Evolutionary conservation across 768 basidiomycete genomes (phyloP).

Genomic region (Serendipita sp.): DNA sequence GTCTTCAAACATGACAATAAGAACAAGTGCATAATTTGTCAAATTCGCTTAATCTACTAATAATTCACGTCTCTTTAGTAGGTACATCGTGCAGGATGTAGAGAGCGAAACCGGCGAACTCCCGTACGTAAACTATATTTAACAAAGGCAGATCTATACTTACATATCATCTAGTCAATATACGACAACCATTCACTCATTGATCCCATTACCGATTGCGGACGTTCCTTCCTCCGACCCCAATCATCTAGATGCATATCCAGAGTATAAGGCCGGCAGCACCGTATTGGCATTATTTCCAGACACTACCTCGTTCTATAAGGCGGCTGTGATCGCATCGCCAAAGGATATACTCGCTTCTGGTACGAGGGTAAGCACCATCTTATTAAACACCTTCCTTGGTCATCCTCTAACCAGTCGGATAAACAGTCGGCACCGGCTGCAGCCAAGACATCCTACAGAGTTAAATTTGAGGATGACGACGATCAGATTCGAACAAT

Average conservation of each 20-base stretch:
- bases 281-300: slow-evolving; percentile 81
- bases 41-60: background rate
- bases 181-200: slow-evolving; percentile 47
- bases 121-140: background rate
- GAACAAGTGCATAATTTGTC: background rate
- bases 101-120: slow-evolving; percentile 54
- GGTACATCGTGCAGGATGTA: slow-evolving; percentile 75
- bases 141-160: background rate
- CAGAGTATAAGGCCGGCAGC: slow-evolving; percentile 51
- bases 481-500: slow-evolving; percentile 69
- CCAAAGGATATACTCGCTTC: slow-evolving; percentile 29
- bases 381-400: slow-evolving; percentile 15
- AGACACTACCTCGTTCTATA: slow-evolving; percentile 82
- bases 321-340: slow-evolving; percentile 63
- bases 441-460: slow-evolving; percentile 43
- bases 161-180: slow-evolving; percentile 32
- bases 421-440: background rate
- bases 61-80: slow-evolving; percentile 16
- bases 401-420: no score
- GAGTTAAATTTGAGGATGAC: slow-evolving; percentile 78
- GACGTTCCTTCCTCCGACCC: slow-evolving; percentile 38
- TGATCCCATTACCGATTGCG: slow-evolving; percentile 70
- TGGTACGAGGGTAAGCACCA: slow-evolving; percentile 23
- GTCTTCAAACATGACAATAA: slow-evolving; percentile 4
- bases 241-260: slow-evolving; percentile 52